A percentile compares a stretch with the other conserved stretches of the same genome.
phyloP scores from a whole-genome alignment of 257 asterid species.

The Gentiana straminea region DNA sequence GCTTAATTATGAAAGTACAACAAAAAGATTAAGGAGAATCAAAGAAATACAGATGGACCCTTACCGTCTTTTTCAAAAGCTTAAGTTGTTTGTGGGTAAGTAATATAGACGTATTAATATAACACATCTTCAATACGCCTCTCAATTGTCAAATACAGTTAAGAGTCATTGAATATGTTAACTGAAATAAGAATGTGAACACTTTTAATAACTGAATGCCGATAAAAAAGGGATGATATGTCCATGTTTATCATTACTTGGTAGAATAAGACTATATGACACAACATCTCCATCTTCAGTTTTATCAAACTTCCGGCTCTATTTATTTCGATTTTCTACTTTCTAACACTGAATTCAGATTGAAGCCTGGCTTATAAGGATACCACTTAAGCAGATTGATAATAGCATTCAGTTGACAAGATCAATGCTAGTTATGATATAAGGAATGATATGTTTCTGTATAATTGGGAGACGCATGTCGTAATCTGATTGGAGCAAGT shows the following conservation, averaged over 20 bases:
- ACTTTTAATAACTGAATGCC: background rate
- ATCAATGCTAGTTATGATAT: background rate
- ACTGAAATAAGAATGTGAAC: no score
- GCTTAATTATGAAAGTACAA: no score
- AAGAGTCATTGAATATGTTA: no score
- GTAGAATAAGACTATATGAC: background rate
- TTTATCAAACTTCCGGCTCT: constrained; percentile 2
- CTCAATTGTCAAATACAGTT: no score
- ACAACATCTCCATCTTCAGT: background rate
- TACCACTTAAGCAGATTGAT: background rate
- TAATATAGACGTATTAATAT: no score
- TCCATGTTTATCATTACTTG: background rate
- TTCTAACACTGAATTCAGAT: constrained; percentile 4
- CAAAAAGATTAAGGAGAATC: no score
- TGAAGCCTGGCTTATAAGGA: background rate
- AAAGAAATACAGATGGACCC: no score
- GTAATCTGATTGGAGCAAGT: no score
- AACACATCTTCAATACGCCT: no score
- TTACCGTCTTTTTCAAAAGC: no score
- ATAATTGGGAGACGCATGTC: no score
- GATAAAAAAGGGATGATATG: background rate
- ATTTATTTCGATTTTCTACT: constrained; percentile 3
- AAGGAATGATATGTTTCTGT: background rate
- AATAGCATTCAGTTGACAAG: background rate
- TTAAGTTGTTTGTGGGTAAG: no score